Evolutionary conservation across 2,329 filamentous ascomycete species (phyloP).

Genomic region (Colletotrichum viniferum): DNA sequence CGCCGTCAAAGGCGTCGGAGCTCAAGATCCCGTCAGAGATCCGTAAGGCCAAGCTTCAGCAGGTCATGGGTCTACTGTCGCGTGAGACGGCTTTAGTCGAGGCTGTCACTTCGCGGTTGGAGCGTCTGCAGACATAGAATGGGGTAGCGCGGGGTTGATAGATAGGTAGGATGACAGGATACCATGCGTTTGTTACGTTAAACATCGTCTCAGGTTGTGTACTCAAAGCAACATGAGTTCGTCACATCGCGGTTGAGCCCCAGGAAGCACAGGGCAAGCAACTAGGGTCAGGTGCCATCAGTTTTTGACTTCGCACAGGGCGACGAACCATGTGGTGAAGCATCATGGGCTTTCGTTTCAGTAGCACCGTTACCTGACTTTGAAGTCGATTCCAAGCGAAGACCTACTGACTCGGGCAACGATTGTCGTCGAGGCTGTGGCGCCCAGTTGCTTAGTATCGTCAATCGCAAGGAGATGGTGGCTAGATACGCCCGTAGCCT

Average conservation of each 20-base stretch:
- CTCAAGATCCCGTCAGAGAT: conserved; percentile 64
- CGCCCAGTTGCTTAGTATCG: not conserved
- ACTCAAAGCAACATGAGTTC: not conserved
- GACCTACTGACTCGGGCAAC: not conserved
- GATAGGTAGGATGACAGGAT: conserved; percentile 7
- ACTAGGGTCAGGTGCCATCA: not conserved
- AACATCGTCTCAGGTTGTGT: not conserved
- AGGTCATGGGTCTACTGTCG: conserved; percentile 68
- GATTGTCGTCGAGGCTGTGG: not conserved
- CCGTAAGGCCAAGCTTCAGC: conserved; percentile 64
- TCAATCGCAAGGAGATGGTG: not conserved
- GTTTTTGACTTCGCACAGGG: not conserved
- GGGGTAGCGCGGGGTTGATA: not conserved
- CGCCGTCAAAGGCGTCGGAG: conserved; percentile 39
- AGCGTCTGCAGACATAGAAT: conserved; percentile 50
- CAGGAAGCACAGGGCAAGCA: not conserved
- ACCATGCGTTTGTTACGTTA: not conserved
- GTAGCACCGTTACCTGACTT: not conserved
- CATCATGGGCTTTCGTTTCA: not conserved
- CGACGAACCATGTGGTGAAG: not conserved
- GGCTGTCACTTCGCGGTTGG: conserved; percentile 66
- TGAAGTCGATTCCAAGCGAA: not conserved
- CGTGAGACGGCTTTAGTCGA: conserved; percentile 72
- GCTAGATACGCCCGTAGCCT: not conserved
- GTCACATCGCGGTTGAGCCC: not conserved